These are phyloP conservation scores for Saccharomycopsis hybrid DNA, from an alignment of 1,139 yeast species.

Conservation along the genomic window DNA sequence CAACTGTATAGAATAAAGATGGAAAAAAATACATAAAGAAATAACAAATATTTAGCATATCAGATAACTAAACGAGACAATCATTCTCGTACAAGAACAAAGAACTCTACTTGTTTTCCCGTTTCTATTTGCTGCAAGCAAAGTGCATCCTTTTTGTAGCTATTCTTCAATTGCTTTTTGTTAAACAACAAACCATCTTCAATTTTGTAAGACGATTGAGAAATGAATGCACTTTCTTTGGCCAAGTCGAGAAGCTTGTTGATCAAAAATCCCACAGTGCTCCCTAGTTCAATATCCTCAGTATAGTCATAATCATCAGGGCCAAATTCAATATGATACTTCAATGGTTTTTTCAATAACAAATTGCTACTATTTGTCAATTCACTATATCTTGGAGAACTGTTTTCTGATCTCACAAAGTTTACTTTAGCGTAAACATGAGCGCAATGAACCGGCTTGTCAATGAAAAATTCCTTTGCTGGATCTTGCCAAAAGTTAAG, in stretches of 20 bases:
- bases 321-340: conserved; percentile 69
- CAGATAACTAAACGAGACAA: no score
- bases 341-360: conserved; percentile 36
- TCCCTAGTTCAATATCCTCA: conserved; percentile 60
- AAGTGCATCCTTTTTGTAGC: conserved; percentile 36
- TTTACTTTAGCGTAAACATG: conserved; percentile 56
- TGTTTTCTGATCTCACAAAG: conserved; percentile 29
- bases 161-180: conserved; percentile 25
- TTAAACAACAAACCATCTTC: conserved; percentile 32
- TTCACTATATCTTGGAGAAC: not conserved
- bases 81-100: conserved; percentile 25
- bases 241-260: conserved; percentile 46
- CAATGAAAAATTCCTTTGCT: conserved; percentile 59
- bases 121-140: conserved; percentile 62
- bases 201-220: conserved; percentile 19
- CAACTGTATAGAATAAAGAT: no score
- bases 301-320: conserved; percentile 66
- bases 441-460: conserved; percentile 73
- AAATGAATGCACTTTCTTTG: conserved; percentile 42
- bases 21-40: no score
- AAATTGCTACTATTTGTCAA: conserved; percentile 23
- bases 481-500: conserved; percentile 51
- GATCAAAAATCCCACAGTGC: conserved; percentile 58
- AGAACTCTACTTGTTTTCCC: conserved; percentile 52
- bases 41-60: no score